Evolutionary conservation across 345 rosid genomes (phyloP).

Genomic region (Moricandia moricandioides): DNA sequence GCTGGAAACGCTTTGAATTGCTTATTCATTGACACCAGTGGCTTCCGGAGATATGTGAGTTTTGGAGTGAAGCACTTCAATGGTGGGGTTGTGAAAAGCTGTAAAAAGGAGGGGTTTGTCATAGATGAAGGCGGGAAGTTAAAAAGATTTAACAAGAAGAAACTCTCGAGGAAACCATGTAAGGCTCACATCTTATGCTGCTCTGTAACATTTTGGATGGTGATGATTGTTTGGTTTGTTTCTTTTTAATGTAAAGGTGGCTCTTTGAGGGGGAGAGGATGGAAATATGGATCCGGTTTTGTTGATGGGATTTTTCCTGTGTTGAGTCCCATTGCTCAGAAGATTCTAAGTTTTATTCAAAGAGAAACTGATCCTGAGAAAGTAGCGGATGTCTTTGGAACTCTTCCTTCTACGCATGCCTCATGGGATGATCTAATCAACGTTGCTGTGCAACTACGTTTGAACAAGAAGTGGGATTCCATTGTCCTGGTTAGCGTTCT

Average conservation of each 20-base stretch:
- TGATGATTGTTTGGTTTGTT: neutral
- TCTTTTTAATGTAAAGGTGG: conserved; percentile 51
- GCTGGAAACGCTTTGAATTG: conserved; percentile 41
- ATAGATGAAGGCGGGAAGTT: conserved; percentile 68
- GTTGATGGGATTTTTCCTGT: conserved; percentile 95
- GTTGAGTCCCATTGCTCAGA: conserved; percentile 71
- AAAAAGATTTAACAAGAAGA: conserved; percentile 59
- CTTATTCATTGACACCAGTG: conserved; percentile 36
- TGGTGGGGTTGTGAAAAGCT: conserved; percentile 39
- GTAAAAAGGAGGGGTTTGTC: conserved; percentile 52
- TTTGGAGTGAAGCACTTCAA: conserved; percentile 35
- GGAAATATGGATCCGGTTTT: conserved; percentile 96
- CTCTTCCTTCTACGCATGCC: conserved; percentile 64
- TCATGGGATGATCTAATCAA: conserved; percentile 89
- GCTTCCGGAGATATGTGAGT: conserved; percentile 32
- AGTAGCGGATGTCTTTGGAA: conserved; percentile 53
- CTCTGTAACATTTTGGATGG: neutral
- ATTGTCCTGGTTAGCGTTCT: conserved; percentile 53
- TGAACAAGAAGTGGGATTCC: conserved; percentile 74
- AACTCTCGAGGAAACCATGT: conserved; percentile 73
- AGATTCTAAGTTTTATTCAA: conserved; percentile 54
- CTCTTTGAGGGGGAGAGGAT: conserved; percentile 80
- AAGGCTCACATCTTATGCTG: conserved; percentile 3
- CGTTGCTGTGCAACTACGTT: conserved; percentile 76
- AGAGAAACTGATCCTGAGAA: conserved; percentile 47